Percentiles rank a stretch among this genome's conserved stretches.
phyloP scores from a whole-genome alignment of 208 protist species.

The Leptomonas pyrrhocoris region DNA sequence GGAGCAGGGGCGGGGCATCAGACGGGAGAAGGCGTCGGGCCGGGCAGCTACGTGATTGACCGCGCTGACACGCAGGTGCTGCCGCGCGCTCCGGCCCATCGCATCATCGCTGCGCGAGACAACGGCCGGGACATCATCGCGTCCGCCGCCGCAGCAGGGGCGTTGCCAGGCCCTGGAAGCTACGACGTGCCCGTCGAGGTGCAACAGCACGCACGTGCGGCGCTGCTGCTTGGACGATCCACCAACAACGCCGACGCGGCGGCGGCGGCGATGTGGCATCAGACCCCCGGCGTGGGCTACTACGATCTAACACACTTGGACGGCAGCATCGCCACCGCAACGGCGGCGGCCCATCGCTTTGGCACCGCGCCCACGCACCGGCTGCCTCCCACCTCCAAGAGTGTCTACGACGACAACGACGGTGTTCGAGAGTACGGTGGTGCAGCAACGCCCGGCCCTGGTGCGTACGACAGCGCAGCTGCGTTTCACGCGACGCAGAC shows the following conservation, averaged over 20 bases:
- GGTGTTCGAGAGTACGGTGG: neutral
- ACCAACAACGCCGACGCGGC: neutral
- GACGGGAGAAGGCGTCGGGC: conserved; percentile 18
- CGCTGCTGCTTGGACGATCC: conserved; percentile 13
- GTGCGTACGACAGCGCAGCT: conserved; percentile 32
- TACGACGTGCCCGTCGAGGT: conserved; percentile 40
- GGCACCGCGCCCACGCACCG: conserved; percentile 19
- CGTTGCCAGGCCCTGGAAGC: conserved; percentile 42
- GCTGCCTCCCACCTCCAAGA: neutral
- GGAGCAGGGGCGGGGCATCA: neutral
- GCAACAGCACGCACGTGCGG: conserved; percentile 21
- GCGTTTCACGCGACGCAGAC: conserved; percentile 21
- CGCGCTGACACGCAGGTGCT: conserved; percentile 20
- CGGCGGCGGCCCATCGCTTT: conserved; percentile 16
- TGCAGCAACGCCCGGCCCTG: conserved; percentile 24
- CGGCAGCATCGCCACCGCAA: neutral
- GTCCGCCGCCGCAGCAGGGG: neutral
- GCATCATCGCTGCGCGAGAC: conserved; percentile 1
- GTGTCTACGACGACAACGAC: neutral
- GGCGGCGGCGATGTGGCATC: conserved; percentile 1
- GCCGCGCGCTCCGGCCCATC: conserved; percentile 27
- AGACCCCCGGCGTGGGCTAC: conserved; percentile 52
- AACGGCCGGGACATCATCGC: neutral
- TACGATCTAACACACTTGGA: conserved; percentile 33
- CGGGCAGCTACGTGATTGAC: conserved; percentile 32